Conservation (phyloP, 2,329 filamentous ascomycete species). For the Didymellaceae sp. region DNA sequence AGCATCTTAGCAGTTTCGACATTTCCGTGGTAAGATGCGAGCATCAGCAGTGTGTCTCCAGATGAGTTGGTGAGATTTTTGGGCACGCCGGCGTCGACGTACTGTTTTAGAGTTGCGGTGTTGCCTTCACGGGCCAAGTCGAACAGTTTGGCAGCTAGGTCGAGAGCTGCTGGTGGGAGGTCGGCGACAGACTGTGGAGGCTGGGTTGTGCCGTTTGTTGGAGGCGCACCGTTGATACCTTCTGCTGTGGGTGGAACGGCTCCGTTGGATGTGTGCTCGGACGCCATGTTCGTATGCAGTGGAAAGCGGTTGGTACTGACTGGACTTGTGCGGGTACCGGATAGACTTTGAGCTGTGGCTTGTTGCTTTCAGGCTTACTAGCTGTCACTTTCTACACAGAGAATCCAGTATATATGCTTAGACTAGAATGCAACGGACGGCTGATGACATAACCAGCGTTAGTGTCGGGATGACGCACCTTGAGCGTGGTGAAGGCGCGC, state of each 20-base stretch:
- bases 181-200: slow-evolving; percentile 22
- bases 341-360: not conserved
- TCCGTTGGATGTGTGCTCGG: slow-evolving; percentile 23
- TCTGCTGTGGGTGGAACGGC: slow-evolving; percentile 16
- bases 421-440: slow-evolving; percentile 9
- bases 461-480: slow-evolving; percentile 21
- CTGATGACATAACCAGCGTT: slow-evolving; percentile 39
- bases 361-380: too few species aligned
- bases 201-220: slow-evolving; percentile 9
- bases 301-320: too few species aligned
- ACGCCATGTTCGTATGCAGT: slow-evolving; percentile 30
- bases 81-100: slow-evolving; percentile 69
- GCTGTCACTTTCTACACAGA: not conserved
- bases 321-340: too few species aligned
- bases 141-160: slow-evolving; percentile 71
- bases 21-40: slow-evolving; percentile 74
- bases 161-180: slow-evolving; percentile 69
- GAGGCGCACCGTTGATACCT: not conserved
- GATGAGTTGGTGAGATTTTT: slow-evolving; percentile 75
- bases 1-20: slow-evolving; percentile 66
- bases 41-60: slow-evolving; percentile 77
- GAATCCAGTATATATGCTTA: slow-evolving; percentile 18
- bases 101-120: slow-evolving; percentile 64
- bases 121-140: slow-evolving; percentile 69
- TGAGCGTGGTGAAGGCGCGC: slow-evolving; percentile 22